Evolutionary conservation across 768 basidiomycete genomes (phyloP).

Genomic region (Agaricus subrufescens): DNA sequence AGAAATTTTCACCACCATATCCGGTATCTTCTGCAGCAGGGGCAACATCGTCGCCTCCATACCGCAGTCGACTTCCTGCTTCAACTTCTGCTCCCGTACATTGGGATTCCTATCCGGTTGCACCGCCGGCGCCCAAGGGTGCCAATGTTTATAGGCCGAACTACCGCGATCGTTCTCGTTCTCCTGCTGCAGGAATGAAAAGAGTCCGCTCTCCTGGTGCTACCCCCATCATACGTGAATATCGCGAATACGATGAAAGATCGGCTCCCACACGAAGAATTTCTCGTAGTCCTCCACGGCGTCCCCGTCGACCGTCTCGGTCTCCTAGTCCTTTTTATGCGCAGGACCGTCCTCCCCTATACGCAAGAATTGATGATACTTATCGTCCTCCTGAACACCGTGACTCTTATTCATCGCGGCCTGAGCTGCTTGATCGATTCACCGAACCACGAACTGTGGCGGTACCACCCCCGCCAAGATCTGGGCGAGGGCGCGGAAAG

Average conservation of each 20-base stretch:
- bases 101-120: constrained; percentile 4
- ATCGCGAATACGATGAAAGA: constrained; percentile 1
- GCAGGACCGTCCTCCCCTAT: background rate
- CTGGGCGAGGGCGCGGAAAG: constrained; percentile 2
- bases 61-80: background rate
- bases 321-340: background rate
- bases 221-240: background rate
- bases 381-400: background rate
- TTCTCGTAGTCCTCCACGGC: constrained; percentile 5
- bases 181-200: constrained; percentile 6
- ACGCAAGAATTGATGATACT: background rate
- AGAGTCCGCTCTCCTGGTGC: background rate
- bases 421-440: constrained; percentile 1
- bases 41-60: background rate
- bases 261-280: background rate
- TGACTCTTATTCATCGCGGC: background rate
- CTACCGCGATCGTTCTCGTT: background rate
- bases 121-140: background rate
- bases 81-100: background rate
- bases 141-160: constrained; percentile 2
- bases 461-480: background rate
- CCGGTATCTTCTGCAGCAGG: background rate
- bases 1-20: background rate
- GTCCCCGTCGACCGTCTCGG: background rate
- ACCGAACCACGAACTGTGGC: background rate